A percentile compares a stretch with the other conserved stretches of the same genome.
Conservation (phyloP, 2,329 filamentous ascomycete genomes). For the Dothideomycetes sp. region DNA sequence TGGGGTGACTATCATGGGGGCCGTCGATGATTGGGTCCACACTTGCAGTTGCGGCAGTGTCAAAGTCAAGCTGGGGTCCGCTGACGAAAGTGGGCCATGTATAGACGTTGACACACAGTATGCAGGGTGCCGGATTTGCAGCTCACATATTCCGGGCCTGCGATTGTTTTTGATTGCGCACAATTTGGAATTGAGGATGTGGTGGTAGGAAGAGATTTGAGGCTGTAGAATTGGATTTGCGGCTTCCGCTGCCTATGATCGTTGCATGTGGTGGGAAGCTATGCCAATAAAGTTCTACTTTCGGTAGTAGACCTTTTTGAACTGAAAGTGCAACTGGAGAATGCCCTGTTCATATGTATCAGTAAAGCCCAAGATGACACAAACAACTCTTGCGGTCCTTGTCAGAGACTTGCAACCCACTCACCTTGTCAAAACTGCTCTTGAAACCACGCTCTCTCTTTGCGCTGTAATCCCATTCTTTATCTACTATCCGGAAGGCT, state of each 20-base stretch:
- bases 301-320: constrained; percentile 67
- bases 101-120: background rate
- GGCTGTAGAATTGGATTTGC: no score
- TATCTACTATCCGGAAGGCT: constrained; percentile 93
- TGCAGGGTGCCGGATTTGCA: constrained; percentile 9
- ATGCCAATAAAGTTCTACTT: constrained; percentile 25
- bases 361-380: constrained; percentile 3
- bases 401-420: constrained; percentile 22
- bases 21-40: background rate
- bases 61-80: constrained; percentile 6
- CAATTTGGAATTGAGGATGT: constrained; percentile 10
- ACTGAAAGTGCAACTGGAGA: constrained; percentile 92
- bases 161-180: constrained; percentile 3
- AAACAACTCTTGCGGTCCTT: no score
- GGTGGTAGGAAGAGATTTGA: background rate
- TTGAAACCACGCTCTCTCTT: constrained; percentile 91
- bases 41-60: background rate
- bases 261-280: background rate
- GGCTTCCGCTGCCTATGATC: no score
- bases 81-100: constrained; percentile 3
- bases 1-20: no score
- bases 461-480: constrained; percentile 97
- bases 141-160: constrained; percentile 9
- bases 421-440: constrained; percentile 94
- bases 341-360: constrained; percentile 60